Percentiles rank a stretch among this genome's conserved stretches.
Conservation (phyloP, 75 land plant species). For the Cunninghamia lanceolata region DNA sequence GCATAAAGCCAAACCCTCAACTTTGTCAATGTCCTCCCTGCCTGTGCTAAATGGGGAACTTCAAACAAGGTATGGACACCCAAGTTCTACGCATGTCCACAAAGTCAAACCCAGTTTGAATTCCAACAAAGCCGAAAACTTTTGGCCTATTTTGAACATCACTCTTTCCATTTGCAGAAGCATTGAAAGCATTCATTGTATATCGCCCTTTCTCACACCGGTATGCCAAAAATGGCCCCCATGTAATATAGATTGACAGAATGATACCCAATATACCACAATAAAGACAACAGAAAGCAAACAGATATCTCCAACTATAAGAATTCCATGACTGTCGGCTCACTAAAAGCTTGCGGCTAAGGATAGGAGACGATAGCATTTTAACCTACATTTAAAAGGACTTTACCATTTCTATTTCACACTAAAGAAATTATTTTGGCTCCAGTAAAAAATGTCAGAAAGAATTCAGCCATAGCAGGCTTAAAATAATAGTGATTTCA, state of each 20-base stretch:
- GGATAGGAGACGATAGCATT: background rate
- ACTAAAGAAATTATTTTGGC: background rate
- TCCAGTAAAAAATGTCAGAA: background rate
- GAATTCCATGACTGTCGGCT: background rate
- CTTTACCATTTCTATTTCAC: background rate
- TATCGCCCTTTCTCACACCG: background rate
- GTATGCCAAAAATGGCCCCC: background rate
- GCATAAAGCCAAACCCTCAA: too few relatives aligned
- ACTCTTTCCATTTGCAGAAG: background rate
- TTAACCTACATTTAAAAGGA: background rate
- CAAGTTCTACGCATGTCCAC: conserved; percentile 53
- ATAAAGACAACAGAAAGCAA: background rate
- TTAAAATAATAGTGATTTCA: too few relatives aligned
- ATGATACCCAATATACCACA: background rate
- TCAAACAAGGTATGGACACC: too few relatives aligned
- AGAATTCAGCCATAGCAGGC: too few relatives aligned
- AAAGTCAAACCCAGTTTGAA: conserved; percentile 93
- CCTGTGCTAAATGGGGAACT: too few relatives aligned
- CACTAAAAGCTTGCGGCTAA: background rate
- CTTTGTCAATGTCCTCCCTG: too few relatives aligned
- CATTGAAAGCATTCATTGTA: background rate
- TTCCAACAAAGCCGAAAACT: conserved; percentile 88
- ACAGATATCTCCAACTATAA: background rate
- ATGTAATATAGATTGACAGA: background rate
- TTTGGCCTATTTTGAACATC: conserved; percentile 35